Evolutionary conservation across 208 protist species (phyloP).

Genomic region (Leishmania major): DNA sequence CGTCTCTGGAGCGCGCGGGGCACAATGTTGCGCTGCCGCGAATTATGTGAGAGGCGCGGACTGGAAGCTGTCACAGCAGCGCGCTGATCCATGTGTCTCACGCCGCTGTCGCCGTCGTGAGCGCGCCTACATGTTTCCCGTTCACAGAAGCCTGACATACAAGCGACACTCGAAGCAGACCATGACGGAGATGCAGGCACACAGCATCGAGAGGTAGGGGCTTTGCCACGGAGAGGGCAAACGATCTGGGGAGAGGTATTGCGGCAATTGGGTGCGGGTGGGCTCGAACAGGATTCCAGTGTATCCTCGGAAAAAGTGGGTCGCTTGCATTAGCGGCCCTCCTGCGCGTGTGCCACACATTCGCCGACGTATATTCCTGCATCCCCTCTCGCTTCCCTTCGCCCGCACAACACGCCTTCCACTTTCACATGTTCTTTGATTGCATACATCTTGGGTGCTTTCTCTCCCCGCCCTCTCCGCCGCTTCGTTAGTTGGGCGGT

Average conservation of each 20-base stretch:
- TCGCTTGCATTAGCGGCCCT: not conserved
- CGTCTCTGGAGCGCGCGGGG: not conserved
- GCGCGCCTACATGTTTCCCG: not conserved
- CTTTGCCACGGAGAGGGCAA: not conserved
- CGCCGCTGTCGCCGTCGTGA: not conserved
- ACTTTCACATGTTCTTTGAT: not conserved
- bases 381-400: not conserved
- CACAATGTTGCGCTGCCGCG: not conserved
- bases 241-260: not conserved
- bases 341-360: not conserved
- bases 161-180: not conserved
- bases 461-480: not conserved
- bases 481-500: not conserved
- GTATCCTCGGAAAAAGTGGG: not conserved
- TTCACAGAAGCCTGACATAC: not conserved
- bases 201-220: not conserved
- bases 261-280: not conserved
- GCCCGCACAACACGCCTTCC: not conserved
- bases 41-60: not conserved
- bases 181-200: not conserved
- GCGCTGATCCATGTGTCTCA: not conserved
- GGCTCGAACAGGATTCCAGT: not conserved
- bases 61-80: not conserved
- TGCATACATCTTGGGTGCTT: not conserved
- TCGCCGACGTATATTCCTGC: not conserved